Evolutionary conservation across 306 rosid genomes (phyloP), one percentile per base, ranked within the genome.

Genomic region (Cicer arietinum): DNA sequence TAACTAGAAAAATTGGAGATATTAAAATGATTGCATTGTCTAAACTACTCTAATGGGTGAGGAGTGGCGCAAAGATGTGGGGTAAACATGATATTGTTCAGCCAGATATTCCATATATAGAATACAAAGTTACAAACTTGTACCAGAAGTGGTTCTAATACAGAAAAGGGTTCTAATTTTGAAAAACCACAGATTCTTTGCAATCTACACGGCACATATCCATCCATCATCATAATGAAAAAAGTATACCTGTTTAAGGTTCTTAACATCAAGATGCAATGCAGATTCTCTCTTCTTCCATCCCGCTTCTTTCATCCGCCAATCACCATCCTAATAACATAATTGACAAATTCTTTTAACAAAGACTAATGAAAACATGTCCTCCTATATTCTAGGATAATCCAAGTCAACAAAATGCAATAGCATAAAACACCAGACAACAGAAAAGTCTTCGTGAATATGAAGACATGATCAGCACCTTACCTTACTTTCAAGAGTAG

Each of bases 401-500:
- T 30, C 37, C 46, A 45, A 20, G n/a, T 12, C 58, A 76, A 47
- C 35, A 48, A 44, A 66, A 73, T 37, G 16, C 12, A 50, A 40
- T 52, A 6, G 0, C 18, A 10, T 30, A 39, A 6, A 48, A 5
- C 25, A 67, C 37, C 13, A 7, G 25, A 53, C 59, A 56, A 5
- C 2, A 8, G 11, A 47, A 47, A 39, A 37, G 6, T 35, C 18
- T 46, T 37, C 9, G 9, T 17, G 41, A 53, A 10, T 10, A 25
- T 30, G n/a, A 60, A 60, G 64, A 58, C 10, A 20, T 16, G 41
- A 54, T 9, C 8, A 16, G 51, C 37, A 48, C 61, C 81, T 8
- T 84, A 94, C 98, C 98, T 88, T 79, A 64, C 74, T 81, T 82
- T 89, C 90, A 51, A 87, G 87, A 50, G 86, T 78, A 77, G 81